These are phyloP conservation scores for Erysimum pusillum DNA, from an alignment of 441 rosid genomes.

Conservation along the genomic window DNA sequence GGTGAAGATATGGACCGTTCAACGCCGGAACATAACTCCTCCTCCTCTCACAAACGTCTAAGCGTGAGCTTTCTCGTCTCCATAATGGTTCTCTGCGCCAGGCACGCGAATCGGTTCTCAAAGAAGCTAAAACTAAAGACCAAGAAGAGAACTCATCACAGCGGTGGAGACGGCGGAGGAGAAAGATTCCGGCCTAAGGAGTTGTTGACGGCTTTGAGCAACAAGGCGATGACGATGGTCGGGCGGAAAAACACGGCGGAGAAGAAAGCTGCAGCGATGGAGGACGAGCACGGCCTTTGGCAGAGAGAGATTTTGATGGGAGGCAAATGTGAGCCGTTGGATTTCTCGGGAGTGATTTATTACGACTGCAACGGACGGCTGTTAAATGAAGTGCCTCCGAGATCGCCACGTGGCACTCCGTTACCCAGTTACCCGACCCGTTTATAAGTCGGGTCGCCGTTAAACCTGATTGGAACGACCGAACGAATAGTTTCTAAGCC, in stretches of 20 bases:
- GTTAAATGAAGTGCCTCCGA: slow-evolving; percentile 55
- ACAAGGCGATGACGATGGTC: slow-evolving; percentile 58
- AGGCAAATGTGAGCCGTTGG: slow-evolving; percentile 87
- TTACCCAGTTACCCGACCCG: slow-evolving; percentile 54
- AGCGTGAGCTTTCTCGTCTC: slow-evolving; percentile 52
- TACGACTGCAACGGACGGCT: slow-evolving; percentile 70
- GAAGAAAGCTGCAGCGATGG: slow-evolving; percentile 42
- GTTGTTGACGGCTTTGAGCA: slow-evolving; percentile 54
- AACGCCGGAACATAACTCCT: slow-evolving; percentile 47
- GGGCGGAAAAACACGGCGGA: slow-evolving; percentile 38
- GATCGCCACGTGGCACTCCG: slow-evolving; percentile 83
- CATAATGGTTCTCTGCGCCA: slow-evolving; percentile 55
- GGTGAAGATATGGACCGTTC: slow-evolving; percentile 38
- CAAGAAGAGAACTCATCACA: slow-evolving; percentile 28
- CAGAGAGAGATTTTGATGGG: slow-evolving; percentile 84
- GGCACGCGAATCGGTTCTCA: slow-evolving; percentile 54
- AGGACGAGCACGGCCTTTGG: slow-evolving; percentile 78
- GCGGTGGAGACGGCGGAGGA: slow-evolving; percentile 22
- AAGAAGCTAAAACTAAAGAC: slow-evolving; percentile 49
- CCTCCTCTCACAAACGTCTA: slow-evolving; percentile 52
- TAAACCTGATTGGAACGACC: neutral
- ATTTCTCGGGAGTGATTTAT: slow-evolving; percentile 82
- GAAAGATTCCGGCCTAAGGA: slow-evolving; percentile 49
- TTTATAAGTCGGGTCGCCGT: slow-evolving; percentile 23
- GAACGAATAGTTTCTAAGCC: neutral